These are phyloP conservation scores for Trametes versicolor DNA, from an alignment of 1,284 basidiomycete species.

Conservation along the genomic window DNA sequence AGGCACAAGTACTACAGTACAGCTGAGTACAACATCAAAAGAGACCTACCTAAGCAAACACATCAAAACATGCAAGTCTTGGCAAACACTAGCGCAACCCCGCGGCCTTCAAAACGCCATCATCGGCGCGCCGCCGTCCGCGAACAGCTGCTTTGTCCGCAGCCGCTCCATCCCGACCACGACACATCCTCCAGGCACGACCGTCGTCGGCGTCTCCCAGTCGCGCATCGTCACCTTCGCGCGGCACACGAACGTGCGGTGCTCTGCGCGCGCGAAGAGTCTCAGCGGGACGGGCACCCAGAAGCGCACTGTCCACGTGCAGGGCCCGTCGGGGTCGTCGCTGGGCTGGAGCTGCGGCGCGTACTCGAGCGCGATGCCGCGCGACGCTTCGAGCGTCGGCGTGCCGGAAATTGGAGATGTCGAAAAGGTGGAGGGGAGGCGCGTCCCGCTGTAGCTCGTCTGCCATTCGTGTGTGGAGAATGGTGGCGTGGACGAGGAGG, in stretches of 20 bases:
- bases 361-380: slow-evolving; percentile 27
- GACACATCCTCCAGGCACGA: slow-evolving; percentile 15
- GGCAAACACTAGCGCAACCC: too few relatives aligned
- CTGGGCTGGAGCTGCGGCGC: neutral
- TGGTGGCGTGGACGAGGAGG: neutral
- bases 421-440: neutral
- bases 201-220: slow-evolving; percentile 25
- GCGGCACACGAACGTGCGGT: slow-evolving; percentile 29
- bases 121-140: neutral
- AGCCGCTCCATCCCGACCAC: slow-evolving; percentile 27
- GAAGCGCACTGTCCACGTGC: slow-evolving; percentile 33
- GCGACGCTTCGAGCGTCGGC: slow-evolving; percentile 10
- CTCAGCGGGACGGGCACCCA: slow-evolving; percentile 36
- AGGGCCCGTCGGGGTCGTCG: slow-evolving; percentile 17
- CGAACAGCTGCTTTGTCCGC: slow-evolving; percentile 16
- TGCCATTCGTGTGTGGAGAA: slow-evolving; percentile 24
- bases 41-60: too few relatives aligned
- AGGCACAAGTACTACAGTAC: too few relatives aligned
- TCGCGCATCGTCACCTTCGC: slow-evolving; percentile 27
- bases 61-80: too few relatives aligned
- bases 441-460: slow-evolving; percentile 12
- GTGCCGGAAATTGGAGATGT: too few relatives aligned
- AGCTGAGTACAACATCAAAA: too few relatives aligned
- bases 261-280: slow-evolving; percentile 28
- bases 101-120: too few relatives aligned